Percentiles rank a stretch among this genome's conserved stretches.
Evolutionary conservation across 305 asterid species (phyloP).

Genomic region (Fraxinus velutina): DNA sequence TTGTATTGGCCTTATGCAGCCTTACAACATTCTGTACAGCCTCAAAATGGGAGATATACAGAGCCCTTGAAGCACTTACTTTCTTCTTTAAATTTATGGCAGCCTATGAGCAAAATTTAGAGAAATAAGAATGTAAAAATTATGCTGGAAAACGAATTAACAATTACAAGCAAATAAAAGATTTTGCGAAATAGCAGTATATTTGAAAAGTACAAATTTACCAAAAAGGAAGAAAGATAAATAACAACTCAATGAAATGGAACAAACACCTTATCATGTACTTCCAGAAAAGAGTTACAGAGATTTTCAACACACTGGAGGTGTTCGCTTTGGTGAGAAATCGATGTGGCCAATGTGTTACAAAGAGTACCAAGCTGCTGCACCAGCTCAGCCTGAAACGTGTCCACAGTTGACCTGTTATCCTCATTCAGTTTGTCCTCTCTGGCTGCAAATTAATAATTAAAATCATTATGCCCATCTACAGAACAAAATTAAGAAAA

Average conservation of each 20-base stretch:
- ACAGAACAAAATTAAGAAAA: background rate
- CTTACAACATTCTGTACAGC: conserved; percentile 63
- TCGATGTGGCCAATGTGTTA: conserved; percentile 47
- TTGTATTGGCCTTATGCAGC: conserved; percentile 56
- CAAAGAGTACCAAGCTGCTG: conserved; percentile 54
- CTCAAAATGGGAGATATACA: conserved; percentile 65
- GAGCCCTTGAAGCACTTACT: conserved; percentile 42
- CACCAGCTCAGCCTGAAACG: conserved; percentile 57
- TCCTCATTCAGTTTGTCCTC: conserved; percentile 64
- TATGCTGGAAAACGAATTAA: background rate
- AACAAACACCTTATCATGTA: conserved; percentile 47
- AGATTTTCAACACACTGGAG: conserved; percentile 53
- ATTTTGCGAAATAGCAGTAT: background rate
- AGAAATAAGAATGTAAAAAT: background rate
- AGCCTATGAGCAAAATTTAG: conserved; percentile 36
- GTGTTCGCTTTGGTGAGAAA: conserved; percentile 56
- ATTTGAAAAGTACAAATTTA: background rate
- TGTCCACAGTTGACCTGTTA: conserved; percentile 54
- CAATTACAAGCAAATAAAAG: background rate
- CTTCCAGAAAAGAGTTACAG: conserved; percentile 54
- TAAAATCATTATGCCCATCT: background rate
- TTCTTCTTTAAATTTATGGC: conserved; percentile 47
- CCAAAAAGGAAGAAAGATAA: background rate
- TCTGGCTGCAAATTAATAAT: conserved; percentile 44
- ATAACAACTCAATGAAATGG: background rate